Base-by-base conservation (phyloP, 163 green algal species). In the Coccomyxa subellipsoidea region DNA sequence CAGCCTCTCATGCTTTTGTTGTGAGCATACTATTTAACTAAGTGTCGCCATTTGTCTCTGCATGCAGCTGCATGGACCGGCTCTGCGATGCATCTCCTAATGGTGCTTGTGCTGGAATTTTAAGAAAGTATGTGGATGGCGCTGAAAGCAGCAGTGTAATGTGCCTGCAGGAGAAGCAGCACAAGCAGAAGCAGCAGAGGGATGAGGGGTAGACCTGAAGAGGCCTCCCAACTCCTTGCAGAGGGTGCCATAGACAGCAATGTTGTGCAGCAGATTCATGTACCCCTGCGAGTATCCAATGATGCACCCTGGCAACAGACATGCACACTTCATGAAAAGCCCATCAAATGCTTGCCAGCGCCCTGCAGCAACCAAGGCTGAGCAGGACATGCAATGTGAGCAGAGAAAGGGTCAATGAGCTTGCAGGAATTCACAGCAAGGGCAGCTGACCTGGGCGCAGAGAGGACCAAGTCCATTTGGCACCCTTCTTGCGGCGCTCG, bases 231-330 rank as follows among this genome's bases (percentile, higher is more conserved):
- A 21, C 75, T 79, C 75, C 75, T 79, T 79, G 75, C 75, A 79
- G 36, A 79, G 2, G 75, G 75, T 79, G 36, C 75, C 75, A 37
- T 69, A 79, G 34, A 79, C 39, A 25, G 4, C 75, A 0, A 79
- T 69, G 75, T 69, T 32, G 36, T 66, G n/a, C 75, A 79, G 75
- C 75, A 79, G 75, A 36, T 79, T 79, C 75, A 79, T 79, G 35
- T 34, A 73, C 2, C 66, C 66, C 66, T 27, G 47, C 47, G 47
- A 59, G 23, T 59, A 59, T 7, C 47, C 47, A 7, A 59, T 59
- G 47, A 59, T 59, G 47, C 47, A 59, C 4, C 47, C 47, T 59
- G 47, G n/a, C n/a, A n/a, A n/a, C n/a, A n/a, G n/a, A n/a, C 47
- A 59, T 7, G 47, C 5, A 59, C 4, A 59, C 47, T n/a, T n/a